Base-by-base conservation (phyloP, 768 basidiomycete species). In the Psilocybe cubensis region DNA sequence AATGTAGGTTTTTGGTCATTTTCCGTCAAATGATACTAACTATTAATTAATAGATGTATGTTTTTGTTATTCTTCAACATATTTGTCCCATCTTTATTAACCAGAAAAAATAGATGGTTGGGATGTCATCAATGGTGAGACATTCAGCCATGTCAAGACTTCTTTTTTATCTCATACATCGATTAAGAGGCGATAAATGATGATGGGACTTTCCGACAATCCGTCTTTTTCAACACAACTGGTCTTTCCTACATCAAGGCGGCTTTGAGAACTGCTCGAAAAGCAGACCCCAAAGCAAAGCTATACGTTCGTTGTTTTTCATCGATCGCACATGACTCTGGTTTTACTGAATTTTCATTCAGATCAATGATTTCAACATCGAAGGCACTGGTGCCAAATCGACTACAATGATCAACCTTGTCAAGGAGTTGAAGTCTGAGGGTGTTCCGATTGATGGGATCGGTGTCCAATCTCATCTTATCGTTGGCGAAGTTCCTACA, bases 371-470 rank as follows among this genome's bases (percentile, higher is more conserved):
- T 61, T 77, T 70, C 63, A 75, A 79, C 47, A 72, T 79, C 49
- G 78, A 79, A 53, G 72, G 70, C 2, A 68, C 74, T 29, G 79
- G 81, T 25, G 73, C 79, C 27, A 87, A 87, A 65, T 76, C 83
- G 8, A 82, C 83, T 44, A 79, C 81, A 14, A 79, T 86, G 75
- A 69, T 78, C 56, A 79, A 78, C 59, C 79, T 87, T 53, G 78
- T 85, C n/a, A 72, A 78, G 53, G 66, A 72, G 23, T 79, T 87
- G 48, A 67, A 81, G 59, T 68, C 72, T 0, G 70, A 74, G 20
- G 78, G 77, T 21, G 77, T 78, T 4, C 85, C 86, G 5, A 75
- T 88, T 61, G 81, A 87, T 63, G 86, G 85, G 33, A 72, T 89
- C 45, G 87, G 87, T 53, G 73, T 86, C 50, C 81, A 87, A 70